Conservation (phyloP, 2,329 filamentous ascomycete species). For the Ascochyta pisi region DNA sequence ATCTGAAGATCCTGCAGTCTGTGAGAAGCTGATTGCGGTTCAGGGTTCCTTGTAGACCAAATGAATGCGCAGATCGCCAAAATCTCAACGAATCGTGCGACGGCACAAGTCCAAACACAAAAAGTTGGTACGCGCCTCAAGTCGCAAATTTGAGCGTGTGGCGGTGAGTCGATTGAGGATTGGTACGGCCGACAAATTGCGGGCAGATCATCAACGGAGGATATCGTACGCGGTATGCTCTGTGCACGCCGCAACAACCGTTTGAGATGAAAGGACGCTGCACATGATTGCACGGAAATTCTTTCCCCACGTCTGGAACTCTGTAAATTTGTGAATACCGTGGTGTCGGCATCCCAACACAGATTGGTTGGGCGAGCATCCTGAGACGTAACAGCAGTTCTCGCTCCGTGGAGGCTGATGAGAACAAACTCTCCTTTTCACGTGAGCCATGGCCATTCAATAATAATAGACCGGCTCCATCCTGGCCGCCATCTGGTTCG, state of each 20-base stretch:
- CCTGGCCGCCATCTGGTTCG: constrained; percentile 38
- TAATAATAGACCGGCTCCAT: constrained; percentile 28
- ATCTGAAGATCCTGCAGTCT: constrained; percentile 1
- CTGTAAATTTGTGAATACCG: constrained; percentile 1
- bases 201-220: constrained; percentile 31
- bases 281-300: constrained; percentile 11
- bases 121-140: constrained; percentile 16
- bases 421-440: constrained; percentile 34
- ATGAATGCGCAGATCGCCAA: not conserved
- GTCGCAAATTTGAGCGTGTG: constrained; percentile 22
- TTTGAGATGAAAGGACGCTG: constrained; percentile 32
- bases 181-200: constrained; percentile 28
- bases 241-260: constrained; percentile 28
- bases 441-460: constrained; percentile 30
- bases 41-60: constrained; percentile 8
- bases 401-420: constrained; percentile 22
- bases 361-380: constrained; percentile 28
- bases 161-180: constrained; percentile 30
- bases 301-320: constrained; percentile 17
- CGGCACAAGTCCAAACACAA: constrained; percentile 12
- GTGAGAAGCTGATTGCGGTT: constrained; percentile 22
- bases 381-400: constrained; percentile 29
- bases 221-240: constrained; percentile 24
- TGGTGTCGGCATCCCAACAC: not conserved
- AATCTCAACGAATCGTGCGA: constrained; percentile 20